Evolutionary conservation across 2,329 filamentous ascomycete genomes (phyloP).

Genomic region (Gnomoniopsis sp.): DNA sequence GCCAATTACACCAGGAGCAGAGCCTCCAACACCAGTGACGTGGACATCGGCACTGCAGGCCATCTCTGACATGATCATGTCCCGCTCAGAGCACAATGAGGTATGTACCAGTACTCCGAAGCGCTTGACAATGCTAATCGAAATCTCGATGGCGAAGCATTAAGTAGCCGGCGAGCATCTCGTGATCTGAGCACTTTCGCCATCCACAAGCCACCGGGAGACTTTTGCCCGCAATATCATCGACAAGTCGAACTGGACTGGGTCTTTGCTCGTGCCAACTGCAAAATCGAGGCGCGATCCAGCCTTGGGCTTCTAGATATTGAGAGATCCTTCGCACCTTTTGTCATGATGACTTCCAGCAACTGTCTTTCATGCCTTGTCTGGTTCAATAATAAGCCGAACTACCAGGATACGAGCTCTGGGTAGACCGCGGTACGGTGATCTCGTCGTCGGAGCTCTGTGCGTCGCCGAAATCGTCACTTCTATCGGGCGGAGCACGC

Average conservation of each 20-base stretch:
- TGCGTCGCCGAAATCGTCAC: slow-evolving; percentile 38
- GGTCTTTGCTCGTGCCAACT: too few relatives aligned
- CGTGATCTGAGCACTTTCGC: too few relatives aligned
- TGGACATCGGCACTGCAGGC: neutral
- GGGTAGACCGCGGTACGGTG: slow-evolving; percentile 17
- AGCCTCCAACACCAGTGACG: neutral
- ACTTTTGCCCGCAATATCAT: too few relatives aligned
- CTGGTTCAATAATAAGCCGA: slow-evolving; percentile 19
- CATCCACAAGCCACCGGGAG: too few relatives aligned
- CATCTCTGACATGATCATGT: neutral
- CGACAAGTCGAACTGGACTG: too few relatives aligned
- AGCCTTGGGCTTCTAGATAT: neutral
- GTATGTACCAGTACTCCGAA: neutral
- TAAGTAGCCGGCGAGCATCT: neutral
- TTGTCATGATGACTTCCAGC: neutral
- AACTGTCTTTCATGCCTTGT: neutral
- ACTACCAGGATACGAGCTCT: slow-evolving; percentile 13
- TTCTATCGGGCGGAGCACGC: slow-evolving; percentile 48
- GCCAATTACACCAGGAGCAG: neutral
- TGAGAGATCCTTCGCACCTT: neutral
- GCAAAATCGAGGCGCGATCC: too few relatives aligned
- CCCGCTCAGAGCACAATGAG: too few relatives aligned
- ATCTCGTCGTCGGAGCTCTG: slow-evolving; percentile 41
- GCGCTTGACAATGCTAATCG: neutral
- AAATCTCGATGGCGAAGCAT: neutral